Percentiles rank a stretch among this genome's conserved stretches.
Evolutionary conservation across 495 filamentous ascomycete genomes (phyloP).

Genomic region (Podospora didyma): DNA sequence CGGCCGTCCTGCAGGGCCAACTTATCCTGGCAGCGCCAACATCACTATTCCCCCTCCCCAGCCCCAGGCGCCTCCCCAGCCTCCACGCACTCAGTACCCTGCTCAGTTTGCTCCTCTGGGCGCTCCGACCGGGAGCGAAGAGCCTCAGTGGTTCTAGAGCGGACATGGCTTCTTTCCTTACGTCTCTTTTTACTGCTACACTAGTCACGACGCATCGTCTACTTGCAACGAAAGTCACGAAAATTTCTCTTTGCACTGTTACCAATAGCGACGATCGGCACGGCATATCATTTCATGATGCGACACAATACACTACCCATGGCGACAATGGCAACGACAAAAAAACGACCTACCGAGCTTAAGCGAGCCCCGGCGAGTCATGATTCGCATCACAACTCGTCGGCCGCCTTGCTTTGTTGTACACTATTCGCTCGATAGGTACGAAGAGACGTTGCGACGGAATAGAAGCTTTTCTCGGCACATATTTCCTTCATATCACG

Average conservation of each 20-base stretch:
- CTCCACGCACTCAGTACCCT: slow-evolving; percentile 16
- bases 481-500: too few species aligned
- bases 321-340: slow-evolving; percentile 14
- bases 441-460: slow-evolving; percentile 9
- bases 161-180: slow-evolving; percentile 19
- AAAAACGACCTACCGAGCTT: slow-evolving; percentile 20
- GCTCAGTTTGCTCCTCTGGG: slow-evolving; percentile 15
- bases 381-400: not conserved
- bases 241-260: slow-evolving; percentile 24
- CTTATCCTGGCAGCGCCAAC: slow-evolving; percentile 23
- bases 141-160: slow-evolving; percentile 28
- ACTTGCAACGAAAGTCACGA: slow-evolving; percentile 30
- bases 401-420: slow-evolving; percentile 30
- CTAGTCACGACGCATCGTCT: slow-evolving; percentile 25
- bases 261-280: slow-evolving; percentile 27
- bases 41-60: slow-evolving; percentile 23
- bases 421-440: slow-evolving; percentile 33
- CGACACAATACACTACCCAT: slow-evolving; percentile 9
- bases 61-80: slow-evolving; percentile 21
- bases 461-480: slow-evolving; percentile 17
- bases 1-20: slow-evolving; percentile 14
- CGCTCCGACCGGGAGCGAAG: slow-evolving; percentile 17
- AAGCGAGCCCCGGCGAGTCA: slow-evolving; percentile 12
- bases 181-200: slow-evolving; percentile 27
- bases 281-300: slow-evolving; percentile 24